Percentiles rank a stretch among this genome's conserved stretches.
Conservation (phyloP, 805 yeast genomes). For the Candida odintsovae region DNA sequence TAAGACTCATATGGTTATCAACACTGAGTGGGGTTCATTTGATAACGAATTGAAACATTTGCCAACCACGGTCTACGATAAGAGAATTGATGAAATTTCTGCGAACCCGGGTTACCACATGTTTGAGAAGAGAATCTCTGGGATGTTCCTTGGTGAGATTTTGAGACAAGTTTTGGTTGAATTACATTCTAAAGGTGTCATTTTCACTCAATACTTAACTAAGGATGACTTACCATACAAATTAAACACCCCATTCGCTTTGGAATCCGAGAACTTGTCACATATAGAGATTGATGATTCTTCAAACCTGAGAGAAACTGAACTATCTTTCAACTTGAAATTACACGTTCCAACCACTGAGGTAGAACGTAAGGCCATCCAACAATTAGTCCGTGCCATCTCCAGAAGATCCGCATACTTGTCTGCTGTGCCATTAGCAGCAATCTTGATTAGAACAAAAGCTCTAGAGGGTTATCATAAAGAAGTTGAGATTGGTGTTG, state of each 20-base stretch:
- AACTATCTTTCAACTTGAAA: constrained; percentile 57
- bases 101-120: constrained; percentile 84
- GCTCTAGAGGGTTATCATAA: constrained; percentile 58
- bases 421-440: constrained; percentile 87
- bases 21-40: constrained; percentile 98
- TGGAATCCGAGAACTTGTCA: constrained; percentile 81
- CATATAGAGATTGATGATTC: constrained; percentile 82
- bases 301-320: constrained; percentile 63
- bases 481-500: constrained; percentile 90
- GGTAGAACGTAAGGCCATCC: constrained; percentile 72
- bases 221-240: constrained; percentile 47
- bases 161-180: constrained; percentile 71
- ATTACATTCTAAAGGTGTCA: constrained; percentile 48
- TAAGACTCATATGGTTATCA: constrained; percentile 72
- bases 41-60: constrained; percentile 74
- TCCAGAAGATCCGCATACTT: constrained; percentile 86
- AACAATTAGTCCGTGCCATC: constrained; percentile 68
- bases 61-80: constrained; percentile 78
- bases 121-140: constrained; percentile 89
- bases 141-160: constrained; percentile 91
- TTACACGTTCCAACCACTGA: constrained; percentile 46
- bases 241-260: constrained; percentile 67
- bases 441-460: constrained; percentile 59
- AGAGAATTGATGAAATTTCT: constrained; percentile 61
- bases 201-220: constrained; percentile 49